Conservation (phyloP, 352 stramenopile species). For the Pythium periplocum region DNA sequence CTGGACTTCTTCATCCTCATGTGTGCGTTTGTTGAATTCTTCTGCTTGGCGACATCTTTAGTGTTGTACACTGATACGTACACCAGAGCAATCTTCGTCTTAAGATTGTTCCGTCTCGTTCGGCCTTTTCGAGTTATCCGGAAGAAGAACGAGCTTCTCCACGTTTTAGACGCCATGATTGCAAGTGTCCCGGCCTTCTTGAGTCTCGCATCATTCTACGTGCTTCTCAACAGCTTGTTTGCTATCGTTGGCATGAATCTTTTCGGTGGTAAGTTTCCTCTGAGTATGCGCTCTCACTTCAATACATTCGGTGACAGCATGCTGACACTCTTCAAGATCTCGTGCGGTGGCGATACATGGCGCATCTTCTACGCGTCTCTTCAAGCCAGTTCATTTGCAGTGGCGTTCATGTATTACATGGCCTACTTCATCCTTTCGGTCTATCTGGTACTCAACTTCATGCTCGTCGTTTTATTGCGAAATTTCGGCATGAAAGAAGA, state of each 20-base stretch:
- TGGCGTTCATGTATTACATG: conserved; percentile 69
- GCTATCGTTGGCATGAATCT: conserved; percentile 82
- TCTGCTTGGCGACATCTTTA: conserved; percentile 50
- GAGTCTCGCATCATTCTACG: conserved; percentile 50
- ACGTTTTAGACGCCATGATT: conserved; percentile 68
- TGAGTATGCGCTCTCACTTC: conserved; percentile 68
- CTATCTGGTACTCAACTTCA: conserved; percentile 78
- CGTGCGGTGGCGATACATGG: conserved; percentile 78
- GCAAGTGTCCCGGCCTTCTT: conserved; percentile 63
- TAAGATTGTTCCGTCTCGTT: conserved; percentile 75
- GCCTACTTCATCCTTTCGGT: conserved; percentile 65
- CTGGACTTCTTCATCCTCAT: conserved; percentile 71
- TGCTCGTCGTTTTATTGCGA: conserved; percentile 76
- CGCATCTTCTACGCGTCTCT: conserved; percentile 73
- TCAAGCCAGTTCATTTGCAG: conserved; percentile 42
- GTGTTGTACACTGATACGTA: conserved; percentile 63
- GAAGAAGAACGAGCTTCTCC: conserved; percentile 67
- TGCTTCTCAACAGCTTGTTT: conserved; percentile 73
- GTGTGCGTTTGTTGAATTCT: conserved; percentile 57
- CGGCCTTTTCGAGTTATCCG: conserved; percentile 71
- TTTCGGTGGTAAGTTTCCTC: conserved; percentile 70
- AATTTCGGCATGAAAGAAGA: conserved; percentile 87
- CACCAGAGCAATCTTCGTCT: conserved; percentile 64
- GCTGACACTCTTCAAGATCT: conserved; percentile 83
- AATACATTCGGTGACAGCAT: conserved; percentile 82